A percentile compares a stretch with the other conserved stretches of the same genome.
These are phyloP conservation scores for Nothophaeocryptopus gaeumannii DNA, from an alignment of 2,329 filamentous ascomycete species.

Conservation along the genomic window DNA sequence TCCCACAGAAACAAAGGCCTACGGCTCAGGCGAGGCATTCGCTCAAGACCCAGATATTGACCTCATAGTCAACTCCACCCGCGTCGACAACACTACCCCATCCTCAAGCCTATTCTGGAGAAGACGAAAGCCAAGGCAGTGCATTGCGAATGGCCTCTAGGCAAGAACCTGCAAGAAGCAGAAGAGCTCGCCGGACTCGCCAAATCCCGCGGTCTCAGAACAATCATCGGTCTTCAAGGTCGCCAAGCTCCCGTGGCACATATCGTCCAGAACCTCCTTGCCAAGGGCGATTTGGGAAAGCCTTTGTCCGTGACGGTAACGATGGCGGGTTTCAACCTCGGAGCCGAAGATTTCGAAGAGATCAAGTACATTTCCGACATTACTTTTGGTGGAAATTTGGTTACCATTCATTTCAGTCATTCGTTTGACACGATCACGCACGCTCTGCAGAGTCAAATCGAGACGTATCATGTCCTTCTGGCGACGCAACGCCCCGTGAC, in stretches of 20 bases:
- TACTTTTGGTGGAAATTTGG: slow-evolving; percentile 3
- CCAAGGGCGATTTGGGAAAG: slow-evolving; percentile 42
- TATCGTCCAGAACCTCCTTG: slow-evolving; percentile 44
- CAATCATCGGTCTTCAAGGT: slow-evolving; percentile 48
- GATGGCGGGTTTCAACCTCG: slow-evolving; percentile 1
- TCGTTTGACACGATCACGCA: slow-evolving; percentile 5
- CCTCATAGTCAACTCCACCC: slow-evolving; percentile 45
- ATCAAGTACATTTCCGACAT: slow-evolving; percentile 4
- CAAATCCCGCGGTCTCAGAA: slow-evolving; percentile 40
- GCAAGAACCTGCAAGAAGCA: slow-evolving; percentile 40
- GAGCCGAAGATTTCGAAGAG: background rate
- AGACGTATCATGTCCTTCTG: background rate
- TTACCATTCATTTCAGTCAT: slow-evolving; percentile 10
- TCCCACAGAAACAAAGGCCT: slow-evolving; percentile 37
- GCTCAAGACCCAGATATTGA: slow-evolving; percentile 47
- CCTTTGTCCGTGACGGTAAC: slow-evolving; percentile 28
- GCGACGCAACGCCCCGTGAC: slow-evolving; percentile 3
- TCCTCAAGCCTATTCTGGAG: slow-evolving; percentile 39
- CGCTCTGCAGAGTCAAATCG: slow-evolving; percentile 1
- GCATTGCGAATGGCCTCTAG: slow-evolving; percentile 51
- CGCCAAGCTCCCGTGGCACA: slow-evolving; percentile 38
- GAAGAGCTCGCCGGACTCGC: slow-evolving; percentile 44
- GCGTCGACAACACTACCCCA: slow-evolving; percentile 42
- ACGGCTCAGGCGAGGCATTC: slow-evolving; percentile 42
- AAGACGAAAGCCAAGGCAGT: slow-evolving; percentile 42